Conservation (phyloP, 2,329 filamentous ascomycete genomes). For the Fusarium nurragi region DNA sequence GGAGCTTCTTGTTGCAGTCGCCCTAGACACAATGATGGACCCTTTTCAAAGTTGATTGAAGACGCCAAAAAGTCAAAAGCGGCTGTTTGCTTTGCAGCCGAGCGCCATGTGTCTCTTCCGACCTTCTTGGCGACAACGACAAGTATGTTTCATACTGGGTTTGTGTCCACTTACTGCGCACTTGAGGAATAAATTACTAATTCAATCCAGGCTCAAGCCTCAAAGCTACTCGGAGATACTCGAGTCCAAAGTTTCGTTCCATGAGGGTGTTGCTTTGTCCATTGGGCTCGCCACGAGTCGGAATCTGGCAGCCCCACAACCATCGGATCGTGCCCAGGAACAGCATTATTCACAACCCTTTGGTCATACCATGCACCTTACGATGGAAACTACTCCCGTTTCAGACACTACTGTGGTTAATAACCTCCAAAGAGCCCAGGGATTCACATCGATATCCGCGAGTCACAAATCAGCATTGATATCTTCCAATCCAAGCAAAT, state of each 20-base stretch:
- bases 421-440: too few relatives aligned
- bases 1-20: neutral
- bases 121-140: neutral
- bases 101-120: neutral
- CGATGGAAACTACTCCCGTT: too few relatives aligned
- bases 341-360: too few relatives aligned
- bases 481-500: too few relatives aligned
- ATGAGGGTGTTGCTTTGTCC: neutral
- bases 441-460: too few relatives aligned
- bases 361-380: too few relatives aligned
- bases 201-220: neutral
- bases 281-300: neutral
- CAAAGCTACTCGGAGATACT: neutral
- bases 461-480: too few relatives aligned
- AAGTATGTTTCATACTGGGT: neutral
- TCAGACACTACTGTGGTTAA: too few relatives aligned
- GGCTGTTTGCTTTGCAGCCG: neutral
- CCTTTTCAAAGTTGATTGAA: neutral
- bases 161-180: neutral
- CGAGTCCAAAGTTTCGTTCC: neutral
- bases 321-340: neutral
- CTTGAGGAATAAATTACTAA: neutral
- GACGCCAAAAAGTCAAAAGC: neutral
- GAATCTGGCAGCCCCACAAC: neutral
- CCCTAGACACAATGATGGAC: neutral